Evolutionary conservation across 2,329 filamentous ascomycete species (phyloP).

Genomic region (Dactylellina drechsleri): DNA sequence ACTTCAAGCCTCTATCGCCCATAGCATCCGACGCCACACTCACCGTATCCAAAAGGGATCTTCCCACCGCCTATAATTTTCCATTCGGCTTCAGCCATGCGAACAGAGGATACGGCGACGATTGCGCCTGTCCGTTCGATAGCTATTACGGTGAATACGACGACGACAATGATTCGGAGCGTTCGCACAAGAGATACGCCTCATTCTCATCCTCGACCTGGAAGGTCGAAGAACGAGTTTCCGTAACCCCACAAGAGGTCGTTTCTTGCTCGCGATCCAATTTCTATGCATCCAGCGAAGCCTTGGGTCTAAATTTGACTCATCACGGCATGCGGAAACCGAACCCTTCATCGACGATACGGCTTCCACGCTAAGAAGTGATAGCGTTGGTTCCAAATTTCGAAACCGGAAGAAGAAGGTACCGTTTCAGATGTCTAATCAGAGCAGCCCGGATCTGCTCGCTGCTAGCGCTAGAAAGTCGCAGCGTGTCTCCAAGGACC

Average conservation of each 20-base stretch:
- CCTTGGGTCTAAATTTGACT: constrained; percentile 26
- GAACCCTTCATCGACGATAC: constrained; percentile 38
- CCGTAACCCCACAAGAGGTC: constrained; percentile 33
- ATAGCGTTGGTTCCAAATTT: constrained; percentile 26
- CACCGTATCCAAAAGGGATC: constrained; percentile 20
- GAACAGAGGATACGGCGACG: constrained; percentile 32
- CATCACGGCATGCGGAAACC: constrained; percentile 18
- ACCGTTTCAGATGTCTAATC: constrained; percentile 40
- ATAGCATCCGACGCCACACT: constrained; percentile 20
- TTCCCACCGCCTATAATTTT: constrained; percentile 49
- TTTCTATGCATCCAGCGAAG: constrained; percentile 42
- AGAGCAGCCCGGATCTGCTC: constrained; percentile 44
- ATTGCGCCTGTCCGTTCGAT: constrained; percentile 26
- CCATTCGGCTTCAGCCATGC: constrained; percentile 37
- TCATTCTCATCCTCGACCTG: constrained; percentile 45
- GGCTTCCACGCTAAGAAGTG: constrained; percentile 28
- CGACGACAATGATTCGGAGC: constrained; percentile 23
- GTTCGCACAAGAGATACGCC: constrained; percentile 42
- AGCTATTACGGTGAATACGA: constrained; percentile 37
- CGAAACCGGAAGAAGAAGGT: constrained; percentile 21
- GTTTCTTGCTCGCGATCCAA: constrained; percentile 35
- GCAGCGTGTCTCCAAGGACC: constrained; percentile 48
- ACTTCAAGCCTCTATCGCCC: constrained; percentile 43
- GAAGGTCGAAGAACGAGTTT: constrained; percentile 44
- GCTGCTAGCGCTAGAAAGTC: constrained; percentile 43